These are phyloP conservation scores for Glycyrrhiza uralensis DNA, from an alignment of 306 rosid genomes.

Conservation along the genomic window DNA sequence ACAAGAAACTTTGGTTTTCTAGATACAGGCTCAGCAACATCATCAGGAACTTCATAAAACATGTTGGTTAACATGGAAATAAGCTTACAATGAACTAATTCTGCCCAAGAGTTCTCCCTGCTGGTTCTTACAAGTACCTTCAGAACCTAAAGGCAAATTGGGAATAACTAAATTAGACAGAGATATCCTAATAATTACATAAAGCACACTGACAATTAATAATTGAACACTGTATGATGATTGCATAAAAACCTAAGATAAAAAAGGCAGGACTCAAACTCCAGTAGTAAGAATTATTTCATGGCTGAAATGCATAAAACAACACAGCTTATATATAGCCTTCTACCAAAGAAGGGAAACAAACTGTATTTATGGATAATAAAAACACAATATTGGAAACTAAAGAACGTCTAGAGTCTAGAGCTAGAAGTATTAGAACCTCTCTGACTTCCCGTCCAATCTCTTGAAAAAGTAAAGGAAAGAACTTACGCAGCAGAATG, in stretches of 20 bases:
- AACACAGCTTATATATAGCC: background rate
- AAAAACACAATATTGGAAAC: background rate
- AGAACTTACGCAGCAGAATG: slow-evolving; percentile 8
- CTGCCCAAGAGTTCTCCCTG: slow-evolving; percentile 93
- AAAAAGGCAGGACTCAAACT: background rate
- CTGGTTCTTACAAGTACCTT: slow-evolving; percentile 70
- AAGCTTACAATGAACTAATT: slow-evolving; percentile 89
- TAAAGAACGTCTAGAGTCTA: background rate
- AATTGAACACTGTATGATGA: background rate
- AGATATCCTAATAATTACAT: slow-evolving; percentile 18
- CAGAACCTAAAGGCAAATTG: slow-evolving; percentile 57
- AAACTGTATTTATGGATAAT: background rate
- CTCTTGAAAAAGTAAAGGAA: slow-evolving; percentile 12
- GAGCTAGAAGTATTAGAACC: background rate
- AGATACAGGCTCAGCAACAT: slow-evolving; percentile 35
- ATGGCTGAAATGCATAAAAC: slow-evolving; percentile 16
- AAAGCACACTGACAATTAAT: slow-evolving; percentile 1
- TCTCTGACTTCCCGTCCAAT: background rate
- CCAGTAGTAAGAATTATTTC: background rate
- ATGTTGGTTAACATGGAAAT: slow-evolving; percentile 86
- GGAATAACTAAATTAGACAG: slow-evolving; percentile 32
- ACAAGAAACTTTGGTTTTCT: slow-evolving; percentile 60
- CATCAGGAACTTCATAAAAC: slow-evolving; percentile 82
- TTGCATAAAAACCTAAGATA: slow-evolving; percentile 6
- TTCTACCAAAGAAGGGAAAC: background rate